Percentiles rank a stretch among this genome's conserved stretches.
phyloP scores from a whole-genome alignment of 176 grass and related monocot genomes.

The Hyparrhenia diplandra region DNA sequence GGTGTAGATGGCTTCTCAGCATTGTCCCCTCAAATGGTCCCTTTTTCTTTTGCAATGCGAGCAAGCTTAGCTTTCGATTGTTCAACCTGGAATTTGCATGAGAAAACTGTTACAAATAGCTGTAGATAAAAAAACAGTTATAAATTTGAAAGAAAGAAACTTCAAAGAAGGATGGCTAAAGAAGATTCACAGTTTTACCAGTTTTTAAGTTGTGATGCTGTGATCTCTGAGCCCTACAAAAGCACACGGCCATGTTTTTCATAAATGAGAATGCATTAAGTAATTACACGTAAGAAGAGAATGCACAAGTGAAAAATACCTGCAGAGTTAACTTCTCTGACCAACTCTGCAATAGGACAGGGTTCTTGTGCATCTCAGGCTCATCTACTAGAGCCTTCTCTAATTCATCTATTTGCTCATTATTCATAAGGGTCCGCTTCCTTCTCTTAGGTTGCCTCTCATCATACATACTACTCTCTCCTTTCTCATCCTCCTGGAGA shows the following conservation, averaged over 20 bases:
- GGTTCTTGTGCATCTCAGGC: slow-evolving; percentile 93
- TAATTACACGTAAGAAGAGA: slow-evolving; percentile 9
- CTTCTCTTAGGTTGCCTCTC: slow-evolving; percentile 82
- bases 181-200: slow-evolving; percentile 54
- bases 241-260: slow-evolving; percentile 10
- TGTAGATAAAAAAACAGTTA: background rate
- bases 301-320: slow-evolving; percentile 37
- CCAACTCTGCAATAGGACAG: slow-evolving; percentile 60
- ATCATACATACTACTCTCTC: slow-evolving; percentile 48
- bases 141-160: slow-evolving; percentile 6
- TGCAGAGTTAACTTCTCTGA: slow-evolving; percentile 73
- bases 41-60: slow-evolving; percentile 71
- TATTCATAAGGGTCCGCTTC: slow-evolving; percentile 93
- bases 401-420: slow-evolving; percentile 66
- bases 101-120: slow-evolving; percentile 8
- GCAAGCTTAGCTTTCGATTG: slow-evolving; percentile 92
- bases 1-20: slow-evolving; percentile 61
- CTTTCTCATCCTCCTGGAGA: slow-evolving; percentile 67
- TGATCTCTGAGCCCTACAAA: slow-evolving; percentile 91
- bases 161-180: background rate
- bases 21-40: slow-evolving; percentile 61
- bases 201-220: slow-evolving; percentile 94
- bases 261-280: slow-evolving; percentile 25
- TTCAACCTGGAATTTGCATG: slow-evolving; percentile 70
- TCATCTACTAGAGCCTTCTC: slow-evolving; percentile 85